Evolutionary conservation across 805 yeast genomes (phyloP).

Genomic region (Hanseniaspora vineae): DNA sequence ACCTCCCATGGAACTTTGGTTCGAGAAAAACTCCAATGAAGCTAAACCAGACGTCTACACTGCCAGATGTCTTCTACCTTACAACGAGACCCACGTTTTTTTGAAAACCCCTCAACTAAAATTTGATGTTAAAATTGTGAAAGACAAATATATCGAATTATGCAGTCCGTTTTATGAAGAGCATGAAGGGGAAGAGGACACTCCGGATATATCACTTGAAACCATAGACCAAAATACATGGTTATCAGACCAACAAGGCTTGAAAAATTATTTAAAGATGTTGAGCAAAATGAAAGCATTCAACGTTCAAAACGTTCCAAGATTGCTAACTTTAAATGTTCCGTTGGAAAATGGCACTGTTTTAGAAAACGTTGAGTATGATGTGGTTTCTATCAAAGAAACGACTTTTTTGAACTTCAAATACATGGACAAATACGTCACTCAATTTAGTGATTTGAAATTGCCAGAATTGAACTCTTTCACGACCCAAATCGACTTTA

Average conservation of each 20-base stretch:
- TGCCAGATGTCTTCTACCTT: conserved; percentile 13
- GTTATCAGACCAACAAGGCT: conserved; percentile 30
- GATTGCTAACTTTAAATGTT: conserved; percentile 7
- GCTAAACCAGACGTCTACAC: conserved; percentile 13
- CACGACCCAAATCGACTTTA: conserved; percentile 19
- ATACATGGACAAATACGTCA: conserved; percentile 18
- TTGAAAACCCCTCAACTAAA: conserved; percentile 16
- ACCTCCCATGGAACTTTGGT: conserved; percentile 20
- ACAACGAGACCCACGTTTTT: conserved; percentile 10
- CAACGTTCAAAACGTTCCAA: conserved; percentile 5
- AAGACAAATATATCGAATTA: conserved; percentile 11
- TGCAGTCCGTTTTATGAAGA: conserved; percentile 1
- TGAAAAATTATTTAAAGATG: conserved; percentile 26
- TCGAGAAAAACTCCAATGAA: conserved; percentile 17
- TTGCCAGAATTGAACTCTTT: conserved; percentile 18
- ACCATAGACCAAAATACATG: conserved; percentile 19
- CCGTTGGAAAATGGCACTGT: conserved; percentile 3
- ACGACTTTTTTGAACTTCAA: conserved; percentile 16
- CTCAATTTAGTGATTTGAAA: conserved; percentile 20
- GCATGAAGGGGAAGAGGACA: background rate
- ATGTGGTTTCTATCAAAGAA: conserved; percentile 12
- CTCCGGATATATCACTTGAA: conserved; percentile 4
- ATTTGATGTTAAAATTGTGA: conserved; percentile 15
- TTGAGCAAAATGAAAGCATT: conserved; percentile 7
- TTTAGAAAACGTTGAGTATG: conserved; percentile 9